phyloP scores from a whole-genome alignment of 192 early-diverging fungal genomes.

The Gonapodya sp. region DNA sequence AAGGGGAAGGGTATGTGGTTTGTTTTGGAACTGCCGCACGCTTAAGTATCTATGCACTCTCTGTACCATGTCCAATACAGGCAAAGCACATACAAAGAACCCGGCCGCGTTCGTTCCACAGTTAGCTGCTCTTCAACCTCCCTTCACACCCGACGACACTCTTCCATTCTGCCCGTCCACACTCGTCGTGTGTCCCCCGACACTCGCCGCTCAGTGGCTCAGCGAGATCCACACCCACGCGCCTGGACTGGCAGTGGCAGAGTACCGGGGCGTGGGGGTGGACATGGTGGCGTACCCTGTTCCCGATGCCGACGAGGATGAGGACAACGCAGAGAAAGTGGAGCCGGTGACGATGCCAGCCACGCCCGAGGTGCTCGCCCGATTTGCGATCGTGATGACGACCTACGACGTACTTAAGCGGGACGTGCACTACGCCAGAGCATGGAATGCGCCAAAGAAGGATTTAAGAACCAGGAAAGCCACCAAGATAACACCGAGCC shows the following conservation, averaged over 20 bases:
- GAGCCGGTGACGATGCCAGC: not conserved
- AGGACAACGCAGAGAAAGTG: not conserved
- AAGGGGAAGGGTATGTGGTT: not conserved
- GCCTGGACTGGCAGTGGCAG: conserved; percentile 25
- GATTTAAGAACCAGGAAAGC: conserved; percentile 25
- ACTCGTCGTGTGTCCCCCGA: conserved; percentile 49
- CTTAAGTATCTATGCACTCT: not conserved
- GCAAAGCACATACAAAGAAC: not conserved
- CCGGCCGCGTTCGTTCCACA: not conserved
- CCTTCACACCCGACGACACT: not conserved
- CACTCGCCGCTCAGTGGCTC: conserved; percentile 58
- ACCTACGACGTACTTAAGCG: conserved; percentile 41
- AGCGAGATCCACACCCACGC: conserved; percentile 44
- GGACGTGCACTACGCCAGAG: conserved; percentile 39
- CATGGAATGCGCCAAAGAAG: conserved; percentile 27
- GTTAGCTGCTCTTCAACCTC: not conserved
- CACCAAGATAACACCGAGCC: conserved; percentile 28
- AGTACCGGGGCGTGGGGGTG: conserved; percentile 30
- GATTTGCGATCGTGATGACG: no score
- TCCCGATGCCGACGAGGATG: no score
- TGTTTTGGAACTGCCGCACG: not conserved
- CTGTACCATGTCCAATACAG: not conserved
- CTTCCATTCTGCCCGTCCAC: conserved; percentile 27
- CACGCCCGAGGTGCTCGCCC: conserved; percentile 37
- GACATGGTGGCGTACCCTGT: no score